Evolutionary conservation across 257 asterid species (phyloP), one percentile per base, ranked within the genome.

Genomic region (Vinca minor): DNA sequence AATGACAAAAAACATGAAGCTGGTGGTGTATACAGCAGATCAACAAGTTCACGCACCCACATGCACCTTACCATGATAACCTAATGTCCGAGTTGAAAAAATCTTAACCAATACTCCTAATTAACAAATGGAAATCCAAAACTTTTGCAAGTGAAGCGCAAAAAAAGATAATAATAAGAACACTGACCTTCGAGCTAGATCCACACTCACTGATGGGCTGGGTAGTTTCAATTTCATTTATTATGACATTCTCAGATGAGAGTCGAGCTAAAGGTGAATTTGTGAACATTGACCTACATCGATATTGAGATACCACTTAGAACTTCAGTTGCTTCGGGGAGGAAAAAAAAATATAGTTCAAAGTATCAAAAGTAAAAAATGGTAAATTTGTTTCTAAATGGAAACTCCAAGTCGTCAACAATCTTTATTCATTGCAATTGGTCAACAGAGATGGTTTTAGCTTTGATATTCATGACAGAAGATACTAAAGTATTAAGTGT

Each of bases 191-290:
- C n/a, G n/a, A n/a, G 78, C 87, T 81, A 49, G 91, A 79, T 68
- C 83, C 96, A 68, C 84, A 85, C 71, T 86, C 98, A 75, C 94
- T 86, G 71, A 81, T 71, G 66, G 86, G 78, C 42, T 89, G 76
- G 15, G 86, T 78, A 38, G 82, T 58, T n/a, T n/a, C 76, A 59
- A 82, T 55, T 67, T 78, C 89, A 55, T 73, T 81, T 58, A n/a
- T n/a, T n/a, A 68, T 71, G 36, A 87, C 79, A 78, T 79, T 88
- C 62, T 91, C 98, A 48, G 90, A 82, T 6, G 96, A 88, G 59
- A 77, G 76, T 42, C 82, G 78, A 20, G 77, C 86, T 66, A 76
- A 68, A 57, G 96, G 91, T 59, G 89, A 91, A 72, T 67, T 77
- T 57, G 73, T 75, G 72, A 78, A 73, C 82, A 88, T 67, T 49